Percentiles rank a stretch among this genome's conserved stretches.
phyloP scores from a whole-genome alignment of 345 rosid genomes.

The Bruguiera parviflora region DNA sequence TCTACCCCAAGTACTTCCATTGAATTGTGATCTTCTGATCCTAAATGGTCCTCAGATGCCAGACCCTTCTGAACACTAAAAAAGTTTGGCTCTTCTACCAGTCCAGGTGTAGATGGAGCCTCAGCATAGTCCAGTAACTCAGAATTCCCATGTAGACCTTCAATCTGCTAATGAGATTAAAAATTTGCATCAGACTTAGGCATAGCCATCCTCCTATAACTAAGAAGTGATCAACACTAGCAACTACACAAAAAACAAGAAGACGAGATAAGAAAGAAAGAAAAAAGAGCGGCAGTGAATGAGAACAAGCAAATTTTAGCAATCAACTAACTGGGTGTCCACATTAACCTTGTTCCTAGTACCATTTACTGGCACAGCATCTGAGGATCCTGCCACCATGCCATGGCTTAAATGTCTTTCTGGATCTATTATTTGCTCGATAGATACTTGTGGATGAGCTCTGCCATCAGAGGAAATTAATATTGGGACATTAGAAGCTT shows the following conservation, averaged over 20 bases:
- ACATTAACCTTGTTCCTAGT: constrained; percentile 54
- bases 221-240: not conserved
- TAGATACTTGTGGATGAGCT: constrained; percentile 42
- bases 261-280: not conserved
- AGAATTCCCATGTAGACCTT: constrained; percentile 38
- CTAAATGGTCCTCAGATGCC: constrained; percentile 63
- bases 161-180: constrained; percentile 44
- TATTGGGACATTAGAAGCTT: not conserved
- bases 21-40: constrained; percentile 48
- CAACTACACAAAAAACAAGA: constrained; percentile 2
- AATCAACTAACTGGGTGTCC: constrained; percentile 6
- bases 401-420: constrained; percentile 30
- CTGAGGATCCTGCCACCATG: constrained; percentile 29
- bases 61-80: constrained; percentile 60
- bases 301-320: not conserved
- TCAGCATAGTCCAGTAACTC: constrained; percentile 66
- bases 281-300: not conserved
- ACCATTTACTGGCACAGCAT: constrained; percentile 39
- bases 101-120: constrained; percentile 92
- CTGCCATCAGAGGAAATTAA: constrained; percentile 40
- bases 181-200: constrained; percentile 4
- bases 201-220: not conserved
- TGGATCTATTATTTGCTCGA: constrained; percentile 30
- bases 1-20: constrained; percentile 31
- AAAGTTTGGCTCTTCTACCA: constrained; percentile 67